Conservation (phyloP, 2,329 filamentous ascomycete genomes). For the Thermothelomyces thermophilus region DNA sequence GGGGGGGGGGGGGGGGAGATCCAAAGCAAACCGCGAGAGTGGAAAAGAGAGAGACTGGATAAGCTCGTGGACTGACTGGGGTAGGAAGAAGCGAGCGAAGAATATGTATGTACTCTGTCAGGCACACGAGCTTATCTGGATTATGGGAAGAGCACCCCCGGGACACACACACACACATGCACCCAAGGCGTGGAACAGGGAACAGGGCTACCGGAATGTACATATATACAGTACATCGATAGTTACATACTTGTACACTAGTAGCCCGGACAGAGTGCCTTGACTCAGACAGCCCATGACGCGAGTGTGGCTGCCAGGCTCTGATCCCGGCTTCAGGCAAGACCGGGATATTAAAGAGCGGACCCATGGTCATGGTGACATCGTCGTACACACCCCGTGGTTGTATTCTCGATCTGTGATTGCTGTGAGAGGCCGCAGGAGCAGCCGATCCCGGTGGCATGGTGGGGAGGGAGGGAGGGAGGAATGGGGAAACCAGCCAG, state of each 20-base stretch:
- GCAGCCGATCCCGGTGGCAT: constrained; percentile 1
- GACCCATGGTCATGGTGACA: not conserved
- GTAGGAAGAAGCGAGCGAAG: not conserved
- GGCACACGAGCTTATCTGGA: too few species aligned
- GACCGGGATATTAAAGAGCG: not conserved
- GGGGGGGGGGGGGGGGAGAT: too few species aligned
- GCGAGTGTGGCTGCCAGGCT: not conserved
- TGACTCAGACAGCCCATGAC: too few species aligned
- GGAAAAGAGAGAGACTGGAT: constrained; percentile 1
- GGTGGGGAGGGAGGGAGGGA: too few species aligned
- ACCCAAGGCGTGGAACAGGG: not conserved
- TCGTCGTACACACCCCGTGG: not conserved
- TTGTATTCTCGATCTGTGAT: constrained; percentile 7
- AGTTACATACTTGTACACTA: too few species aligned
- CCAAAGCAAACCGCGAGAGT: not conserved
- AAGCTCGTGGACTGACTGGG: not conserved
- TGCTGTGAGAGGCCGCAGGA: constrained; percentile 2
- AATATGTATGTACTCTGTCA: too few species aligned
- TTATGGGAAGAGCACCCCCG: not conserved
- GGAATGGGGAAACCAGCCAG: not conserved
- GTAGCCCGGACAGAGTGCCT: too few species aligned
- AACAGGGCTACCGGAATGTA: too few species aligned
- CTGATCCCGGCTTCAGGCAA: not conserved
- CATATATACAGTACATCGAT: too few species aligned
- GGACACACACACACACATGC: not conserved